phyloP scores from a whole-genome alignment of 2,329 filamentous ascomycete species.

The Penicillium sp. region DNA sequence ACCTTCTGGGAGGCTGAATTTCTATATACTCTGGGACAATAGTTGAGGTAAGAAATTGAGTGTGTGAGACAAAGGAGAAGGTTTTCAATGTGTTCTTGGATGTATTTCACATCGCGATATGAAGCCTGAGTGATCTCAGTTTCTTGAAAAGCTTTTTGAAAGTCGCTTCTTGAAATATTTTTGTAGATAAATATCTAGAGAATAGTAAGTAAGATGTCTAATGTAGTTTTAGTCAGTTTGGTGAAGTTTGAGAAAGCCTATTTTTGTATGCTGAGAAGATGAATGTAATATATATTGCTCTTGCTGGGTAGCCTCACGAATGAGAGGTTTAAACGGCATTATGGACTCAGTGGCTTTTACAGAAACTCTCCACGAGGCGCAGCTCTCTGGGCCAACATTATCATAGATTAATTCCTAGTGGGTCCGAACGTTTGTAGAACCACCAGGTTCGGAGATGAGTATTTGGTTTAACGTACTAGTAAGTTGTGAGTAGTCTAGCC shows the following conservation, averaged over 20 bases:
- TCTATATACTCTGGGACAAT: background rate
- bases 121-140: too few relatives aligned
- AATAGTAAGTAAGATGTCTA: too few relatives aligned
- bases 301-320: conserved; percentile 7
- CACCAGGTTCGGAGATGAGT: conserved; percentile 12
- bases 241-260: conserved; percentile 9
- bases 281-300: conserved; percentile 9
- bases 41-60: background rate
- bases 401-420: conserved; percentile 11
- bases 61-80: too few relatives aligned
- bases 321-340: conserved; percentile 12
- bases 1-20: background rate
- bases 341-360: conserved; percentile 6
- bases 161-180: too few relatives aligned
- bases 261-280: conserved; percentile 4
- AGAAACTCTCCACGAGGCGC: conserved; percentile 11
- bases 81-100: too few relatives aligned
- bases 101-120: too few relatives aligned
- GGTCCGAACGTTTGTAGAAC: conserved; percentile 10
- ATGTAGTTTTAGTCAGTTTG: too few relatives aligned
- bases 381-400: background rate
- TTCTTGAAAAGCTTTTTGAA: too few relatives aligned
- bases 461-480: conserved; percentile 17
- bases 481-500: conserved; percentile 19
- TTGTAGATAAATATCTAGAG: too few relatives aligned